Conservation (phyloP, 2,329 filamentous ascomycete genomes). For the Cordyceps farinosa region DNA sequence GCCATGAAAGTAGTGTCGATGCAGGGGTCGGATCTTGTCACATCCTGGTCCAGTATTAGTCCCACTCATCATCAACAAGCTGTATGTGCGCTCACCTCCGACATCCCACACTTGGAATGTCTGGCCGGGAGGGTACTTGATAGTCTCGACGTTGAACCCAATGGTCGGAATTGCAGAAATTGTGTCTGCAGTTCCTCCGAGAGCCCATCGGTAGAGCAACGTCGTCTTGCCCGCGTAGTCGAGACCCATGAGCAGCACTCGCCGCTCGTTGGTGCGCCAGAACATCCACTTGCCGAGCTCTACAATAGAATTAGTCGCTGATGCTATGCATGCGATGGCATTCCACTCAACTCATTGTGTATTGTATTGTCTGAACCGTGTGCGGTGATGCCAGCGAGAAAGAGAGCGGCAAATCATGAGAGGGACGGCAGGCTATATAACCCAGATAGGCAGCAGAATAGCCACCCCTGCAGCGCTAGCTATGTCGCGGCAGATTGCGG, state of each 20-base stretch:
- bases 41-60: conserved; percentile 21
- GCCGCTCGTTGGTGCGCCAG: neutral
- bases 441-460: neutral
- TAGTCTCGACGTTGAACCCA: conserved; percentile 89
- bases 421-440: neutral
- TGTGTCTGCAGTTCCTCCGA: conserved; percentile 87
- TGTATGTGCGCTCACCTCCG: conserved; percentile 24
- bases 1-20: conserved; percentile 26
- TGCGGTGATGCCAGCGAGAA: too few relatives aligned
- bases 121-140: conserved; percentile 33
- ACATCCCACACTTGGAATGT: conserved; percentile 29
- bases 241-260: conserved; percentile 7
- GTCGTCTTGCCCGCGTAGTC: conserved; percentile 65
- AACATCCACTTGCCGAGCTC: conserved; percentile 10
- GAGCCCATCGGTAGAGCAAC: conserved; percentile 75
- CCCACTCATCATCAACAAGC: neutral
- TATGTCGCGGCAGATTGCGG: neutral
- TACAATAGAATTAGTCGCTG: neutral
- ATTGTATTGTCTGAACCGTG: neutral
- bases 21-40: conserved; percentile 27
- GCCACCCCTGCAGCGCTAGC: neutral
- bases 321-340: too few relatives aligned
- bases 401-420: too few relatives aligned
- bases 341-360: conserved; percentile 3
- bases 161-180: conserved; percentile 71